A percentile compares a stretch with the other conserved stretches of the same genome.
Evolutionary conservation across 2,329 filamentous ascomycete species (phyloP).

Genomic region (Metarhizium brunneum): DNA sequence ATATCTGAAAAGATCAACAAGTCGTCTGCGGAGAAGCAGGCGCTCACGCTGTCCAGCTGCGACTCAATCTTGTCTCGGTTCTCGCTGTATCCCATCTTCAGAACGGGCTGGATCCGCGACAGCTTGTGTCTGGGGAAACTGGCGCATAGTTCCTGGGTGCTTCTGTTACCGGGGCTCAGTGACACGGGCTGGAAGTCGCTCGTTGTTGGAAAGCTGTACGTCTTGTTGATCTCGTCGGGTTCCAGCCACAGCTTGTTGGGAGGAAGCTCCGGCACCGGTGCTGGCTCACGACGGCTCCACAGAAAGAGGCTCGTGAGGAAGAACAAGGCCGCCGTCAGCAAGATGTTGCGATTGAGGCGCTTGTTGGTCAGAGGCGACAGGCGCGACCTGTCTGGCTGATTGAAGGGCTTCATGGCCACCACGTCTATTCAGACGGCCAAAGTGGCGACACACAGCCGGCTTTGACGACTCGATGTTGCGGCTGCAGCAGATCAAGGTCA

Average conservation of each 20-base stretch:
- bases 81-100: constrained; percentile 23
- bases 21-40: constrained; percentile 32
- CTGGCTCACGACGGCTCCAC: background rate
- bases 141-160: constrained; percentile 18
- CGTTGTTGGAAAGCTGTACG: constrained; percentile 19
- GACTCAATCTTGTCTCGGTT: constrained; percentile 18
- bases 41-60: constrained; percentile 42
- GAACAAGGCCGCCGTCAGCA: constrained; percentile 14
- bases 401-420: background rate
- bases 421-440: background rate
- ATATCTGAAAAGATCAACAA: constrained; percentile 43
- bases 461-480: background rate
- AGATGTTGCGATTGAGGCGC: constrained; percentile 20
- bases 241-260: background rate
- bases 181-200: constrained; percentile 21
- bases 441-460: background rate
- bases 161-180: constrained; percentile 13
- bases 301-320: constrained; percentile 8
- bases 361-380: constrained; percentile 15
- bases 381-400: background rate
- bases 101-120: constrained; percentile 20
- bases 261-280: background rate
- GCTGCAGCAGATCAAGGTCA: no score
- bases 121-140: constrained; percentile 22
- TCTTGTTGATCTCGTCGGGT: constrained; percentile 4